A percentile compares a stretch with the other conserved stretches of the same genome.
These are phyloP conservation scores for Agaricus bisporus DNA, from an alignment of 768 basidiomycete genomes.

Conservation along the genomic window DNA sequence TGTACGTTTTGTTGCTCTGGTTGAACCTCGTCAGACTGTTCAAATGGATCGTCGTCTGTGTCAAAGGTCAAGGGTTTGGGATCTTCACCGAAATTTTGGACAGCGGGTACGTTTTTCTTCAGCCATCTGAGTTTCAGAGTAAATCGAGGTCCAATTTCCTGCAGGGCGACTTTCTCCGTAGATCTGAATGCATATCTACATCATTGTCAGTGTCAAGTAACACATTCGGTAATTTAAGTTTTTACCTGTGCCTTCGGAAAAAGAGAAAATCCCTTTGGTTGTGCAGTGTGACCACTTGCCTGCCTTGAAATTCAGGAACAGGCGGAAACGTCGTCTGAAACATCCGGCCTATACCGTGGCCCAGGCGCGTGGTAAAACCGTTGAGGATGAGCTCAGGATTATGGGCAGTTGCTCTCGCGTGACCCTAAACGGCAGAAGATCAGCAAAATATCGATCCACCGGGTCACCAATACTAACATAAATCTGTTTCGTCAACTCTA, in stretches of 20 bases:
- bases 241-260: conserved; percentile 88
- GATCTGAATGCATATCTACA: conserved; percentile 87
- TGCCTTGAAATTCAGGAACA: conserved; percentile 89
- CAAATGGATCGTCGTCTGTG: conserved; percentile 22
- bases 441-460: neutral
- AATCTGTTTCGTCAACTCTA: conserved; percentile 82
- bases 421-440: conserved; percentile 53
- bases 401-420: conserved; percentile 89
- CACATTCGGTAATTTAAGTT: neutral
- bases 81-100: conserved; percentile 61
- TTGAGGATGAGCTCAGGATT: conserved; percentile 94
- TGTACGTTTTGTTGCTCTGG: conserved; percentile 24
- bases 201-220: neutral
- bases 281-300: conserved; percentile 95
- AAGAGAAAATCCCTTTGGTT: conserved; percentile 98
- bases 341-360: conserved; percentile 89
- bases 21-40: conserved; percentile 19
- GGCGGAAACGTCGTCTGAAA: conserved; percentile 97
- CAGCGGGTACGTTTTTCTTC: conserved; percentile 82
- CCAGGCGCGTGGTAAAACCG: conserved; percentile 89
- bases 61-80: conserved; percentile 52
- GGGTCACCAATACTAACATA: conserved; percentile 44
- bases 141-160: conserved; percentile 97
- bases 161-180: conserved; percentile 83
- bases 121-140: conserved; percentile 90